Conservation (phyloP, 768 basidiomycete species). For the Trichaptum fuscoviolaceum region DNA sequence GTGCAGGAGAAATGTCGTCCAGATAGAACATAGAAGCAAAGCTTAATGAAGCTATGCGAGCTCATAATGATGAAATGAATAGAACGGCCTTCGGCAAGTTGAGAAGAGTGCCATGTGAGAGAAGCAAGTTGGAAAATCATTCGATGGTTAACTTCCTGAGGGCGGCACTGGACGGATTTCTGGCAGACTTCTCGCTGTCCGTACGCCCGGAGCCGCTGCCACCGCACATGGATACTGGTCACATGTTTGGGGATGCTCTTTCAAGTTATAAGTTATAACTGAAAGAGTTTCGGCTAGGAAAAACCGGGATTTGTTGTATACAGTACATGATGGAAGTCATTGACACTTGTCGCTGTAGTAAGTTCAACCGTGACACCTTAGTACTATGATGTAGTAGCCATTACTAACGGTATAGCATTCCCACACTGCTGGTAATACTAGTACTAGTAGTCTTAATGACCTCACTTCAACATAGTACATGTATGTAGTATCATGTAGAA, state of each 20-base stretch:
- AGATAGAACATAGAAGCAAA: background rate
- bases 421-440: too few species aligned
- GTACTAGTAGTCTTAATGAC: too few species aligned
- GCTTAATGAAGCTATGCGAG: background rate
- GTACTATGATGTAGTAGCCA: too few species aligned
- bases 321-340: too few species aligned
- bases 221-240: background rate
- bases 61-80: background rate
- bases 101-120: background rate
- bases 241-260: background rate
- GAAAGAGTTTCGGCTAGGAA: background rate
- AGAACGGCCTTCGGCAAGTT: background rate
- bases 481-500: too few species aligned
- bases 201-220: background rate
- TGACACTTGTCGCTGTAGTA: too few species aligned
- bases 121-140: background rate
- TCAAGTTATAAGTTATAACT: too few species aligned
- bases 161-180: background rate
- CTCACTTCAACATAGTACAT: too few species aligned
- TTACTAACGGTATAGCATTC: too few species aligned
- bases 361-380: too few species aligned
- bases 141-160: background rate
- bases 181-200: background rate
- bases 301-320: too few species aligned
- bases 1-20: background rate